Evolutionary conservation across 1,284 basidiomycete species (phyloP).

Genomic region (Phellopilus nigrolimitatus): DNA sequence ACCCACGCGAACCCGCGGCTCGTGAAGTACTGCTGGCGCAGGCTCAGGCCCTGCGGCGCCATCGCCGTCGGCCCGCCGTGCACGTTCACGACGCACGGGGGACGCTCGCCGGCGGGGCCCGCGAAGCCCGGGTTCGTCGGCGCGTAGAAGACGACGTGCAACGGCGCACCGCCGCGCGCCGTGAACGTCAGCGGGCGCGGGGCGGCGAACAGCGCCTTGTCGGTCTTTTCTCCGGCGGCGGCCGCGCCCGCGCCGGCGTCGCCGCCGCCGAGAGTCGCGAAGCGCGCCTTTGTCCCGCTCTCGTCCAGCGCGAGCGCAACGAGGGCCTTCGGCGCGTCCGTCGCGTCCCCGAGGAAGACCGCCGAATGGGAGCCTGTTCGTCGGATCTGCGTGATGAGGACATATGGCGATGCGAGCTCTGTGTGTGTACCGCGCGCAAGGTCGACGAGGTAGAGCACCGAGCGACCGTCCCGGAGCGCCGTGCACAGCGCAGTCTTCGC

Average conservation of each 20-base stretch:
- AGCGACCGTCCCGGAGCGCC: conserved; percentile 45
- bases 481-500: conserved; percentile 39
- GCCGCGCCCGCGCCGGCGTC: neutral
- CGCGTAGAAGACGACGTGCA: conserved; percentile 57
- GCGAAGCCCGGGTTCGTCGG: conserved; percentile 56
- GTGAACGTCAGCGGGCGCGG: conserved; percentile 43
- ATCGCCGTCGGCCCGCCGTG: conserved; percentile 66
- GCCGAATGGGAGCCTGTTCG: conserved; percentile 28
- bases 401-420: conserved; percentile 41
- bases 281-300: conserved; percentile 24
- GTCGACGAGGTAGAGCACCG: conserved; percentile 44
- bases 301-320: conserved; percentile 34
- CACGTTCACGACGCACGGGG: conserved; percentile 57
- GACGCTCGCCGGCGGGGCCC: conserved; percentile 46
- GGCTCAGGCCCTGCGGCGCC: conserved; percentile 42
- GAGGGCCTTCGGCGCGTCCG: conserved; percentile 36
- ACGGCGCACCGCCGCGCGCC: conserved; percentile 34
- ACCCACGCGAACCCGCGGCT: conserved; percentile 53
- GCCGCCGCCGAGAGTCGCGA: conserved; percentile 26
- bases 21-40: conserved; percentile 58
- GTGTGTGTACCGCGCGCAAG: conserved; percentile 32
- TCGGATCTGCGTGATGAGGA: conserved; percentile 38
- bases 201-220: conserved; percentile 35
- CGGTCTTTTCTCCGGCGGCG: neutral
- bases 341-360: conserved; percentile 43